phyloP scores from a whole-genome alignment of 345 rosid species.

The Abelmoschus esculentus region DNA sequence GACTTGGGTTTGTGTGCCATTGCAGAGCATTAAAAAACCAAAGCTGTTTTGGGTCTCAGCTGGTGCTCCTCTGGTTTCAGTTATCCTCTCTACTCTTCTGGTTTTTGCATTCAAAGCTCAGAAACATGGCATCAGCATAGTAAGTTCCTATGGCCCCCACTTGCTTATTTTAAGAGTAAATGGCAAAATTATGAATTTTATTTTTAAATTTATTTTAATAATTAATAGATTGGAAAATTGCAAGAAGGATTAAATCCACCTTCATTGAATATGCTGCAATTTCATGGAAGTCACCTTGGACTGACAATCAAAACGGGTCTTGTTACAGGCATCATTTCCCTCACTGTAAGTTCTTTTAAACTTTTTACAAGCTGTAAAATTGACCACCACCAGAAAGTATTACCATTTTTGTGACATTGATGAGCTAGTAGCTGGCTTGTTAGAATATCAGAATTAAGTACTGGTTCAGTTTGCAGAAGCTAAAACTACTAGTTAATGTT shows the following conservation, averaged over 20 bases:
- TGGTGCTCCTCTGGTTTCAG: slow-evolving; percentile 63
- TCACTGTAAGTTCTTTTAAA: slow-evolving; percentile 49
- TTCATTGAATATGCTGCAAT: slow-evolving; percentile 81
- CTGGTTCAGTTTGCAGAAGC: too few relatives aligned
- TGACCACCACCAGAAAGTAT: too few relatives aligned
- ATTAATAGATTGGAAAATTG: slow-evolving; percentile 65
- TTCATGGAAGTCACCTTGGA: slow-evolving; percentile 63
- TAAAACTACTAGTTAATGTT: background rate
- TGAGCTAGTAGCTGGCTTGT: too few relatives aligned
- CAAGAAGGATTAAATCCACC: slow-evolving; percentile 91
- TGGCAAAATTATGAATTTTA: too few relatives aligned
- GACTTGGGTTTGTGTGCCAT: slow-evolving; percentile 19
- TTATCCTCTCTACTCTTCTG: slow-evolving; percentile 64
- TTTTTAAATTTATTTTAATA: too few relatives aligned
- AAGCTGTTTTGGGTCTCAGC: slow-evolving; percentile 21
- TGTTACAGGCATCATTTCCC: slow-evolving; percentile 84
- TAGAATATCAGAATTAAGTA: too few relatives aligned
- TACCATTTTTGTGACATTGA: too few relatives aligned
- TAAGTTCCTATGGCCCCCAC: background rate
- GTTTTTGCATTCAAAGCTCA: slow-evolving; percentile 76
- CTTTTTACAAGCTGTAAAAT: too few relatives aligned
- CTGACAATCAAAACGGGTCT: slow-evolving; percentile 72
- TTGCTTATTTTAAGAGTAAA: too few relatives aligned
- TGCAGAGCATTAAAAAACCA: slow-evolving; percentile 67
- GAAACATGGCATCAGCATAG: slow-evolving; percentile 50